Conservation (phyloP, 2,329 filamentous ascomycete species). For the Neospermospora avenae region DNA sequence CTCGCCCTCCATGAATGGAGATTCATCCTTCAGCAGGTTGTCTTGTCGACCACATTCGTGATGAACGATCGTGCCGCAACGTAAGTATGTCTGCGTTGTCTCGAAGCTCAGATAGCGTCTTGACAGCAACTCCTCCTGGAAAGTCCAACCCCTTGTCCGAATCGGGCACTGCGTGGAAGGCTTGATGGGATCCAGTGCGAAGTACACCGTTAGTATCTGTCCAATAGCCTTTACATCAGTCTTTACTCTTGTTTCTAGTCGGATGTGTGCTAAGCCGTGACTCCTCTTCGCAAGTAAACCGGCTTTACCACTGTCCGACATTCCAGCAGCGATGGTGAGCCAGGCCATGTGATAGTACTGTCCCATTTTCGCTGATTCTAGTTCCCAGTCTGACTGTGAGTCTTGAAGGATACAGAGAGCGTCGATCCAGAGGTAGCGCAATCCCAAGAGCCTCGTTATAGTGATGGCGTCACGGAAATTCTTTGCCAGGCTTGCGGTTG, state of each 20-base stretch:
- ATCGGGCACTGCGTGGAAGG: background rate
- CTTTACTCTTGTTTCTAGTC: background rate
- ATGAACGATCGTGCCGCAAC: background rate
- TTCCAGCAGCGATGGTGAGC: background rate
- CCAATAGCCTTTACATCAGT: background rate
- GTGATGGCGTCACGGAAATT: slow-evolving; percentile 5
- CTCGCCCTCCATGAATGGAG: background rate
- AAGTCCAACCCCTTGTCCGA: slow-evolving; percentile 1
- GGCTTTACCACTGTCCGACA: background rate
- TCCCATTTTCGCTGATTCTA: background rate
- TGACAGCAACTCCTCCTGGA: slow-evolving; percentile 1
- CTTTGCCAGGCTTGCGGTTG: background rate
- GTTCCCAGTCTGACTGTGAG: background rate
- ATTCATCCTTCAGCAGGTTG: background rate
- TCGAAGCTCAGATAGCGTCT: background rate
- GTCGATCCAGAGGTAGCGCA: slow-evolving; percentile 5
- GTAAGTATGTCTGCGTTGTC: background rate
- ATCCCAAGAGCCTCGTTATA: background rate
- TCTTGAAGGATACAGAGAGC: slow-evolving; percentile 7
- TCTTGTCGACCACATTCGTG: background rate
- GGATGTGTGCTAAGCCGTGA: background rate
- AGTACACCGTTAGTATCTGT: background rate
- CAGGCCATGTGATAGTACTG: slow-evolving; percentile 2
- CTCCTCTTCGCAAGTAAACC: background rate
- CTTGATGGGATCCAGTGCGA: slow-evolving; percentile 1